Evolutionary conservation across 495 filamentous ascomycete species (phyloP).

Genomic region (Penicillium diatomitis): DNA sequence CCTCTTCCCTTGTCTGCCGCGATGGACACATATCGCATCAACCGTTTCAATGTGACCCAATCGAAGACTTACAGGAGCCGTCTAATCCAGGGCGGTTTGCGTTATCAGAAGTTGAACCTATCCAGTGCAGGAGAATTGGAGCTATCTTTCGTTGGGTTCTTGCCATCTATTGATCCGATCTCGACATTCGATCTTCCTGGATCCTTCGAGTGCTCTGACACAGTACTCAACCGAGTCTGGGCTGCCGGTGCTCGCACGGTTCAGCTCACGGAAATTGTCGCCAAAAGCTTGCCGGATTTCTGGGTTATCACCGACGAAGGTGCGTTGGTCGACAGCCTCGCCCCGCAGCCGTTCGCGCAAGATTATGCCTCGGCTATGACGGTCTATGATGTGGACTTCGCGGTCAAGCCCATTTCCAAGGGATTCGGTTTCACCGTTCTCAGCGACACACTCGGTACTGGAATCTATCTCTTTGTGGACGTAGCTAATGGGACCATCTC

Average conservation of each 20-base stretch:
- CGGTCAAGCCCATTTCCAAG: conserved; percentile 3
- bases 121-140: conserved; percentile 10
- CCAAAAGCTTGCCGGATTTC: conserved; percentile 9
- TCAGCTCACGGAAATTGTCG: conserved; percentile 11
- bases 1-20: conserved; percentile 10
- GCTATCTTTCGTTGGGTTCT: conserved; percentile 7
- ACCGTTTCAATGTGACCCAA: conserved; percentile 11
- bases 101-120: conserved; percentile 17
- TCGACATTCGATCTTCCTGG: conserved; percentile 6
- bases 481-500: conserved; percentile 7
- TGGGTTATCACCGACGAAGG: conserved; percentile 11
- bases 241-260: conserved; percentile 11
- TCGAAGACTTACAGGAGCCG: conserved; percentile 4
- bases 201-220: conserved; percentile 13
- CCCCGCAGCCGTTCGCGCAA: conserved; percentile 7
- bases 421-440: conserved; percentile 16
- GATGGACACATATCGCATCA: conserved; percentile 16
- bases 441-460: conserved; percentile 8
- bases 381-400: conserved; percentile 1
- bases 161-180: conserved; percentile 5
- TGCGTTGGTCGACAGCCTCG: conserved; percentile 10
- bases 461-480: conserved; percentile 13
- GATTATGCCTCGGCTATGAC: conserved; percentile 4
- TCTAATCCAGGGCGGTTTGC: conserved; percentile 13
- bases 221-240: conserved; percentile 9